Conservation (phyloP, 108 stramenopile species). For the Chaetoceros tenuissimus region DNA sequence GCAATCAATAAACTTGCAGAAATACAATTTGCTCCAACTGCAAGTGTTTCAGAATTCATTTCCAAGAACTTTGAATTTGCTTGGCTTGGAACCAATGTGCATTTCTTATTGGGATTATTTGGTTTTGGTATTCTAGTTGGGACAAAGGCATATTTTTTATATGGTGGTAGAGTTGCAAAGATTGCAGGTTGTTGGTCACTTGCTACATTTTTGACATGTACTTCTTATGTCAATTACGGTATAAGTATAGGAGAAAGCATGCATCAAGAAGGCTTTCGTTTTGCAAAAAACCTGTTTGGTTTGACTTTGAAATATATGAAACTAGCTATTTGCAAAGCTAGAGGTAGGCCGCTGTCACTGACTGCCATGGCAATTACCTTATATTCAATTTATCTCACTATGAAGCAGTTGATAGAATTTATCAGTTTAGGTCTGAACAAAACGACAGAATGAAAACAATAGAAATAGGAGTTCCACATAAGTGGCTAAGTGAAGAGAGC, state of each 20-base stretch:
- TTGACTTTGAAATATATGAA: too few species aligned
- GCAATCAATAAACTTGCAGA: constrained; percentile 20
- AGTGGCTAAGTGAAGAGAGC: too few species aligned
- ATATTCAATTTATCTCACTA: too few species aligned
- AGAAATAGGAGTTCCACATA: too few species aligned
- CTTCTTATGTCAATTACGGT: constrained; percentile 10
- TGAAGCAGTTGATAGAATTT: too few species aligned
- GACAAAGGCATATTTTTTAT: constrained; percentile 7
- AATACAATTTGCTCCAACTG: constrained; percentile 3
- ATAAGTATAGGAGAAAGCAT: constrained; percentile 7
- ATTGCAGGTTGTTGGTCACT: constrained; percentile 6
- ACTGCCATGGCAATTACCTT: too few species aligned
- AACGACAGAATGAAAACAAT: too few species aligned
- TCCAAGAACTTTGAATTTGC: constrained; percentile 6
- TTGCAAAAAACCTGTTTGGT: too few species aligned
- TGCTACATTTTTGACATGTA: constrained; percentile 8
- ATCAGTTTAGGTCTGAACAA: too few species aligned
- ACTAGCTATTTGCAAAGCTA: too few species aligned
- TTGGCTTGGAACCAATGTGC: constrained; percentile 21
- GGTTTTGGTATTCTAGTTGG: constrained; percentile 10
- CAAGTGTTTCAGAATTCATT: constrained; percentile 9
- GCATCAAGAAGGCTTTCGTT: constrained; percentile 1
- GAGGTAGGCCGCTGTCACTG: too few species aligned
- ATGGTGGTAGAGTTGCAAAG: constrained; percentile 2
- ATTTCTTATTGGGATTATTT: constrained; percentile 14